Percentiles rank a stretch among this genome's conserved stretches.
phyloP scores from a whole-genome alignment of 2,329 filamentous ascomycete genomes.

The Cadophora sp. region DNA sequence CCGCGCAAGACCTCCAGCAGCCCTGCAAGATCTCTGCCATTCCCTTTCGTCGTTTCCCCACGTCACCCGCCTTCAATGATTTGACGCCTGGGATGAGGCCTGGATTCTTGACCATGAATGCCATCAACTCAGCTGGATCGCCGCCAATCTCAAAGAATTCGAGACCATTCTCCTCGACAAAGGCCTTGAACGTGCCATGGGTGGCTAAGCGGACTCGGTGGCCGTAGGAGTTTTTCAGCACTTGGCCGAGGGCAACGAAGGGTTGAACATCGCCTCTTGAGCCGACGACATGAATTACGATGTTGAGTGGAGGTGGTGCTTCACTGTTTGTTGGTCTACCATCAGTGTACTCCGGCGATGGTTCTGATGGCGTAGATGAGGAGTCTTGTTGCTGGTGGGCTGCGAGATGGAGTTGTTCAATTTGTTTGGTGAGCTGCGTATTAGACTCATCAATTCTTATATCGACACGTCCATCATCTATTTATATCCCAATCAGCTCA shows the following conservation, averaged over 20 bases:
- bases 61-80: constrained; percentile 76
- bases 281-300: constrained; percentile 78
- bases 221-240: constrained; percentile 67
- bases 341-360: constrained; percentile 73
- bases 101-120: constrained; percentile 91
- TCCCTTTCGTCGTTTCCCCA: constrained; percentile 74
- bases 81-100: constrained; percentile 85
- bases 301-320: constrained; percentile 66
- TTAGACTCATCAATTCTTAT: constrained; percentile 74
- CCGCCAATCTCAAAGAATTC: constrained; percentile 81
- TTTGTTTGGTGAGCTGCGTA: constrained; percentile 47
- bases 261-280: constrained; percentile 79
- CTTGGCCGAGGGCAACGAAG: constrained; percentile 74
- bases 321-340: constrained; percentile 61
- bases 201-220: constrained; percentile 79
- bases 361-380: constrained; percentile 56
- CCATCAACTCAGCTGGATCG: constrained; percentile 78
- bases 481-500: background rate
- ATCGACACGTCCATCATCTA: constrained; percentile 78
- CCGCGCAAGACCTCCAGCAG: constrained; percentile 86
- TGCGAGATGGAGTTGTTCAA: constrained; percentile 55
- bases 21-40: constrained; percentile 83
- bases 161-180: constrained; percentile 72
- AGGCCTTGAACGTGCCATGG: constrained; percentile 70
- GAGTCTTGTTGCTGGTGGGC: constrained; percentile 55